Evolutionary conservation across 345 rosid genomes (phyloP).

Genomic region (Balakata baccata): DNA sequence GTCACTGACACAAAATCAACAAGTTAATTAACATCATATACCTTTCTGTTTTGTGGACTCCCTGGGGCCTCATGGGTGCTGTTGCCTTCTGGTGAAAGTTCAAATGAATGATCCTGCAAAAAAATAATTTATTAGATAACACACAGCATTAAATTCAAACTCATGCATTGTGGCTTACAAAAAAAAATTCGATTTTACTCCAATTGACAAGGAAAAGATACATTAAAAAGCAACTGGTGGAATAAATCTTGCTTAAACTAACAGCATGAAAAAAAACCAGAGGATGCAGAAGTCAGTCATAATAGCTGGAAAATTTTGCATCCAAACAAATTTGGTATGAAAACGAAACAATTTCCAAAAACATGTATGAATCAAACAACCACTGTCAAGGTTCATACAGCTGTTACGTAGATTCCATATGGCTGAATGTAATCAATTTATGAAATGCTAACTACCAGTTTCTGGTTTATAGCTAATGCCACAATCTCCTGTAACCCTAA

Average conservation of each 20-base stretch:
- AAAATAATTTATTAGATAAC: neutral
- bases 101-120: slow-evolving; percentile 46
- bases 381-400: neutral
- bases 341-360: slow-evolving; percentile 3
- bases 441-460: neutral
- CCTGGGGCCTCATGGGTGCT: slow-evolving; percentile 42
- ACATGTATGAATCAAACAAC: neutral
- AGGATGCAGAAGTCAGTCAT: neutral
- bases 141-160: no score
- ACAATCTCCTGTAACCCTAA: neutral
- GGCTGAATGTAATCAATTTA: neutral
- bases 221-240: neutral
- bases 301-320: neutral
- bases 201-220: neutral
- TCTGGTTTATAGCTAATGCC: neutral
- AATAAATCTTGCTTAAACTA: no score
- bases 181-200: neutral
- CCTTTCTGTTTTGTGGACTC: slow-evolving; percentile 46
- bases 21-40: neutral
- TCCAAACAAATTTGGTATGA: neutral
- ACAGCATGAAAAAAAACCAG: neutral
- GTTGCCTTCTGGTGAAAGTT: slow-evolving; percentile 32
- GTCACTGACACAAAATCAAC: neutral
- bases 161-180: no score
- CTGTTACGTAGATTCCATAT: neutral